phyloP scores from a whole-genome alignment of 805 yeast species.

The Kodamaea kakaduensis region DNA sequence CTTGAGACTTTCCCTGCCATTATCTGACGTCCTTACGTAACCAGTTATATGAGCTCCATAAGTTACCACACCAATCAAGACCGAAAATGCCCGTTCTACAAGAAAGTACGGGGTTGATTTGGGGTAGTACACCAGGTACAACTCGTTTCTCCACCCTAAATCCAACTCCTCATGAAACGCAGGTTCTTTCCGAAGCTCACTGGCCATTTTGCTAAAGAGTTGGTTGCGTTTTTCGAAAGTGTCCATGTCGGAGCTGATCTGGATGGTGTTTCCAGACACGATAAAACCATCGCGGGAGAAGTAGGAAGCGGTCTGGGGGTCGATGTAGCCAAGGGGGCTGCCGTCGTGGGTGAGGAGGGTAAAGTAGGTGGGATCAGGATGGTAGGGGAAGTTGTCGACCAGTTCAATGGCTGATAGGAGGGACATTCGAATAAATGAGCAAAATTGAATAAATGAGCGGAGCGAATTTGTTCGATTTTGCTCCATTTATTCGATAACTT shows the following conservation, averaged over 20 bases:
- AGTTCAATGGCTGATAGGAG: slow-evolving; percentile 11
- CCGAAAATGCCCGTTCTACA: slow-evolving; percentile 78
- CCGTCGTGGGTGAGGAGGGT: slow-evolving; percentile 29
- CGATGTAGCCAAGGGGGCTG: slow-evolving; percentile 27
- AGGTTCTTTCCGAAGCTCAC: slow-evolving; percentile 30
- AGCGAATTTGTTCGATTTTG: too few relatives aligned
- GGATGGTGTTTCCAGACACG: slow-evolving; percentile 20
- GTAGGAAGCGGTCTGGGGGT: slow-evolving; percentile 19
- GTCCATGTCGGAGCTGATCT: slow-evolving; percentile 23
- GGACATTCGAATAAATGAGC: slow-evolving; percentile 1
- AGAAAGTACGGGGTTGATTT: slow-evolving; percentile 53
- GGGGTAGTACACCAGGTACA: slow-evolving; percentile 66
- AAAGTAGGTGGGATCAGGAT: slow-evolving; percentile 15
- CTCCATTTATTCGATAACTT: not conserved
- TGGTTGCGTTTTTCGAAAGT: slow-evolving; percentile 40
- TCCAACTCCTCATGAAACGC: slow-evolving; percentile 28
- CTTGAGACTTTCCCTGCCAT: slow-evolving; percentile 40
- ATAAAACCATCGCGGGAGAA: slow-evolving; percentile 15
- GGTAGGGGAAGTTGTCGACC: slow-evolving; percentile 33
- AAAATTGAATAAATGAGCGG: too few relatives aligned
- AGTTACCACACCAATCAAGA: slow-evolving; percentile 78
- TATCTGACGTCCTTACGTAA: slow-evolving; percentile 47
- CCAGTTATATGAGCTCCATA: slow-evolving; percentile 91
- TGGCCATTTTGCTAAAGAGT: slow-evolving; percentile 43
- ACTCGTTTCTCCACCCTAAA: slow-evolving; percentile 83